These are phyloP conservation scores for Lichtheimia ornata DNA, from an alignment of 371 early-diverging fungal species.

Conservation along the genomic window DNA sequence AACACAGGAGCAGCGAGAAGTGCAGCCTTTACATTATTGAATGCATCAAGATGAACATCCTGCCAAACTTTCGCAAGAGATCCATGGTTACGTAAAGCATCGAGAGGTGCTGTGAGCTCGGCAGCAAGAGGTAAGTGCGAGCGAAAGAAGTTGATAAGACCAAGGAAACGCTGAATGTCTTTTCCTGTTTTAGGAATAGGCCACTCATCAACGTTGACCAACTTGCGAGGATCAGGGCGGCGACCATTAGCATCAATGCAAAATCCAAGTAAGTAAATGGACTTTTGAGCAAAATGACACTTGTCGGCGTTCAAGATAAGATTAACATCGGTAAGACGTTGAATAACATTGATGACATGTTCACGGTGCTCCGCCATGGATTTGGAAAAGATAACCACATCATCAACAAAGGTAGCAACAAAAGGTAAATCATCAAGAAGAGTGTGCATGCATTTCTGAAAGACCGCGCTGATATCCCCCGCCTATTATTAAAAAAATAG, in stretches of 20 bases:
- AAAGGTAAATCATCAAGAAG: background rate
- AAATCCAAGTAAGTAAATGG: constrained; percentile 23
- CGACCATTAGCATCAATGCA: constrained; percentile 18
- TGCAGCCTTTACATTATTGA: constrained; percentile 9
- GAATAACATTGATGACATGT: constrained; percentile 15
- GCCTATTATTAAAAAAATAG: no score
- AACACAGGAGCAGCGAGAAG: constrained; percentile 7
- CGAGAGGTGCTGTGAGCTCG: background rate
- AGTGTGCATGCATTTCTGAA: background rate
- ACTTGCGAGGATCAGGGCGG: constrained; percentile 16
- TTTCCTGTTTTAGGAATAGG: constrained; percentile 10
- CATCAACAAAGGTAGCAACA: constrained; percentile 9
- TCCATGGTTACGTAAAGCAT: background rate
- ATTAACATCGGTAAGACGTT: constrained; percentile 13
- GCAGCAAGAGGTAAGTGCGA: background rate
- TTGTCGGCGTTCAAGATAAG: constrained; percentile 24
- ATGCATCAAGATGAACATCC: background rate
- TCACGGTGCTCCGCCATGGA: constrained; percentile 4
- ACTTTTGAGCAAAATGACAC: constrained; percentile 19
- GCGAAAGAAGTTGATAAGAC: background rate
- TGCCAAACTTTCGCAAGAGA: background rate
- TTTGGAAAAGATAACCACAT: constrained; percentile 7
- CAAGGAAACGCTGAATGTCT: no score
- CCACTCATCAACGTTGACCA: constrained; percentile 16
- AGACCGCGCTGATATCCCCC: no score